Base-by-base conservation (phyloP, 2,329 filamentous ascomycete species). In the Pseudogymnoascus sp. region DNA sequence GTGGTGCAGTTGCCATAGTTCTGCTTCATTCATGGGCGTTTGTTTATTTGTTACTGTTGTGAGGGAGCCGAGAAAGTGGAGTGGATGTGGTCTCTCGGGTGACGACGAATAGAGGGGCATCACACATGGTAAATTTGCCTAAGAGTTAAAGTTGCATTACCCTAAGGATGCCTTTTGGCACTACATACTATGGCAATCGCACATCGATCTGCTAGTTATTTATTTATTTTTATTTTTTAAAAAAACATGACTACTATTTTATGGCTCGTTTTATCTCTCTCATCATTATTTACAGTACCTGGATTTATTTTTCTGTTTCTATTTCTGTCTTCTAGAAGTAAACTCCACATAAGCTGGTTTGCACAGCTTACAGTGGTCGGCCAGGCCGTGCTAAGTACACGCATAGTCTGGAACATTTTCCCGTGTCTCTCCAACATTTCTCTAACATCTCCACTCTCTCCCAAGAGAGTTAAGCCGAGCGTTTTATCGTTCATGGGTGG, bases 1-100 rank as follows among this genome's bases (percentile, higher is more conserved):
- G 64, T 55, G 66, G 55, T 33, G 65, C 48, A 55, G 48, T 21
- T 55, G 48, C 48, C 48, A 55, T 55, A 33, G 48, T 21, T 33
- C 48, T 55, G 48, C 48, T 33, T 55, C 48, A 55, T 55, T 15
- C 33, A 21, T 29, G 3, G 29, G 48, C 29, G 21, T 55, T 55
- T 55, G 48, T 55, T 55, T 55, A 55, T 33, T 55, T 55, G 48
- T 55, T 55, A 29, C 48, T 55, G 48, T 55, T 55, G 48, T 55
- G 48, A 55, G 48, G 33, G 29, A 55, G 48, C 48, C 29, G 48
- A 55, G 48, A 55, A 52, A 55, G 48, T 33, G 29, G 48, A 55
- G 27, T 18, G 48, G 5, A 5, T 8, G 21, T 33, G 48, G 48
- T 55, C 48, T 33, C 48, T 55, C 48, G n/a, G 48, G 48, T 33